Evolutionary conservation across 2,329 filamentous ascomycete genomes (phyloP).

Genomic region (Zopfia rhizophila): DNA sequence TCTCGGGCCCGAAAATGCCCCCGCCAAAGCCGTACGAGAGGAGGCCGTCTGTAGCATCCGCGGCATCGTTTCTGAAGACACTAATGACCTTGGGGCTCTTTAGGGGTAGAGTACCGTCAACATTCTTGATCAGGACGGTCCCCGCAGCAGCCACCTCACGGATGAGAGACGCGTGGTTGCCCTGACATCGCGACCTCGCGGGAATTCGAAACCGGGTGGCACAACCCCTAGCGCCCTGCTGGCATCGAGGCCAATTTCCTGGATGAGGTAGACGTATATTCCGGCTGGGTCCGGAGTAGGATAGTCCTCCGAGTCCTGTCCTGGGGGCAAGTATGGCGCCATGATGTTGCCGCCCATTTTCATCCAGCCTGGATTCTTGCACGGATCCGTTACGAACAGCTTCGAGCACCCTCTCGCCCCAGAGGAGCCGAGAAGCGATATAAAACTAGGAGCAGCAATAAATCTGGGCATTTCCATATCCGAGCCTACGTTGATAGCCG

Average conservation of each 20-base stretch:
- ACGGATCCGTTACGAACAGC: constrained; percentile 71
- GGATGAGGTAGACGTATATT: no score
- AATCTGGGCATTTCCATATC: constrained; percentile 52
- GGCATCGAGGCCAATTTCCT: no score
- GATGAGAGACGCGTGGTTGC: constrained; percentile 58
- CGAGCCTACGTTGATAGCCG: constrained; percentile 55
- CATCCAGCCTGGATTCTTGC: constrained; percentile 64
- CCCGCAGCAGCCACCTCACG: constrained; percentile 48
- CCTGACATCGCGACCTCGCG: constrained; percentile 40
- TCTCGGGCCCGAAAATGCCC: constrained; percentile 34
- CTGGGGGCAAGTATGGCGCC: no score
- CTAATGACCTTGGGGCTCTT: constrained; percentile 67
- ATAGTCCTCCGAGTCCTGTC: no score
- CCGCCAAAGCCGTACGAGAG: constrained; percentile 50
- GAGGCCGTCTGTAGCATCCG: constrained; percentile 58
- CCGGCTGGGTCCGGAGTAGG: no score
- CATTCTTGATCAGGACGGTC: constrained; percentile 56
- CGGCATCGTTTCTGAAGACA: constrained; percentile 79
- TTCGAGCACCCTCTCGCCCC: constrained; percentile 63
- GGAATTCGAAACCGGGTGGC: no score
- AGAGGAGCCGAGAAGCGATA: no score
- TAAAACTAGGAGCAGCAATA: no score
- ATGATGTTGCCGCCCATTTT: no score
- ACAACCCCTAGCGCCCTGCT: no score
- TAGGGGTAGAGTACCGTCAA: constrained; percentile 73